Base-by-base conservation (phyloP, 2,329 filamentous ascomycete species). In the Macrophomina tecta region DNA sequence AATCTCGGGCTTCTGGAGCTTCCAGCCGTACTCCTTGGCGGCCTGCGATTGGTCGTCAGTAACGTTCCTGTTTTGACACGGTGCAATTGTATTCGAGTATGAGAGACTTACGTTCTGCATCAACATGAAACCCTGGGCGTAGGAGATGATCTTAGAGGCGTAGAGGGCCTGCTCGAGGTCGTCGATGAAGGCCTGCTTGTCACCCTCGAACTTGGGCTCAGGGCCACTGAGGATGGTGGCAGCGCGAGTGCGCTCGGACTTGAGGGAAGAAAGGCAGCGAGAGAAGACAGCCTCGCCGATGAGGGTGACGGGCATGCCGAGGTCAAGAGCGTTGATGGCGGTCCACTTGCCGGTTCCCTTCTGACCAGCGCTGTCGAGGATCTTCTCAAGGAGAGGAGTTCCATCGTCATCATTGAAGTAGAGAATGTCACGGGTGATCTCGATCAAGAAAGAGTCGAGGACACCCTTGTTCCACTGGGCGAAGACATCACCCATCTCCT, bases 301-400 rank as follows among this genome's bases (percentile, higher is more conserved):
- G 75, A 99, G 86, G 69, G 95, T 98, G 75, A 99, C 95, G 79
- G 95, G 95, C 93, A 97, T 97, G 78, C 95, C 95, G 70, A 99
- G 91, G 82, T 99, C 95, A 69, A 99, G 90, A 72, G 95, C 94
- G 84, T 99, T 99, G 85, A 99, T 96, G 77, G 95, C 94, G 73
- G 95, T 99, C 95, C 95, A 99, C 88, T 99, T 98, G 84, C 95
- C 95, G 74, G 95, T 98, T 84, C 95, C 95, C 74, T 99, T 99
- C 87, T 99, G 95, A 75, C 95, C 95, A 77, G 95, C 95, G 84
- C 94, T 91, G 86, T 99, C 95, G 72, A 98, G 88, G 75, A 99
- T 98, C 90, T 98, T 99, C 89, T 99, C 95, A 69, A 99, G 91
- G 68, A 99, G 90, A 58, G 95, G 86, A 69, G 86, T 89, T 77